Base-by-base conservation (phyloP, 73 alveolate species). In the Paramecium sonneborni region DNA sequence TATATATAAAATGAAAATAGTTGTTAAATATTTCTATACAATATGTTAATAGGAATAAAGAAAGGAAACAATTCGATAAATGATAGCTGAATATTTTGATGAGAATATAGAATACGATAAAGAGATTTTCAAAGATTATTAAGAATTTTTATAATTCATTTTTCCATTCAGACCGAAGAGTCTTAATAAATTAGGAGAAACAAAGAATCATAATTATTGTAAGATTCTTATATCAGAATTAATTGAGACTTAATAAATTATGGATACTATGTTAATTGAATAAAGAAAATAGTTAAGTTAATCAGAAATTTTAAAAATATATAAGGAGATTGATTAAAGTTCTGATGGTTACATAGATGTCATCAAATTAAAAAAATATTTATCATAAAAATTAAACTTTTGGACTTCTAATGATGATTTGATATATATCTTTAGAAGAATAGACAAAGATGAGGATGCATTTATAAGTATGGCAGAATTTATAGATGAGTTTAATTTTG, bases 371-470 rank as follows among this genome's bases (percentile, higher is more conserved):
- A 43, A 24, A 26, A 79, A 79, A 43, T 79, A 30, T 18, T 14
- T 79, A 79, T 79, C 18, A 6, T 24, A 79, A 20, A 0, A 20
- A 46, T 62, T 11, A 23, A 44, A 34, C 30, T 39, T 21, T 21
- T 6, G 18, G 10, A 44, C 74, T 5, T 38, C 74, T 6, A 79
- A 18, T 41, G 90, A 79, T 1, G 90, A 79, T 46, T 24, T 79
- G 18, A 79, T 79, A 0, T 30, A 24, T 4, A 43, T 79, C 0
- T 79, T 79, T 24, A n/a, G 74, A 26, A 79, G 72, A 24, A 39
- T 79, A 46, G 90, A 79, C 30, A 79, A 34, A 79, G 90, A 79
- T 44, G 46, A 79, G 30, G 90, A 79, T 79, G 90, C 76, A 12
- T 79, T 24, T 26, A 79, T 79, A 23, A 79, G 90, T 79, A 21